Conservation (phyloP, 371 early-diverging fungal genomes). For the Mortierella sp. region DNA sequence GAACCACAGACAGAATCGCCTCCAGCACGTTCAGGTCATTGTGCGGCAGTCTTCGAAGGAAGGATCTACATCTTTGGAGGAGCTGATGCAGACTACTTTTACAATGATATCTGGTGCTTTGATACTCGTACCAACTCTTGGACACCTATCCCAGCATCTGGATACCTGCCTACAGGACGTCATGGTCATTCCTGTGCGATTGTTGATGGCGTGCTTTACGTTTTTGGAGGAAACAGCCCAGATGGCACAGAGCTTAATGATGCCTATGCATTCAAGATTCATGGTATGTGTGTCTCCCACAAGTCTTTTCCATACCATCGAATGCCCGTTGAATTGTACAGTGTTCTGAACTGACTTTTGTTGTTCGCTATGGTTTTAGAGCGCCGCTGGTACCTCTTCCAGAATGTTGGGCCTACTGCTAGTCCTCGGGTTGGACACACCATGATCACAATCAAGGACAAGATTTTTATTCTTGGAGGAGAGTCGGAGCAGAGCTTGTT, state of each 20-base stretch:
- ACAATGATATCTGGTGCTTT: slow-evolving; percentile 84
- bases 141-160: slow-evolving; percentile 73
- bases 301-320: too few species aligned
- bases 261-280: slow-evolving; percentile 79
- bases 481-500: slow-evolving; percentile 62
- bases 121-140: slow-evolving; percentile 71
- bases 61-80: slow-evolving; percentile 82
- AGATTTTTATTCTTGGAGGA: slow-evolving; percentile 78
- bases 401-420: slow-evolving; percentile 79
- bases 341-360: too few species aligned
- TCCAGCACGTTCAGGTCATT: slow-evolving; percentile 69
- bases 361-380: slow-evolving; percentile 47
- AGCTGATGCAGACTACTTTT: slow-evolving; percentile 74
- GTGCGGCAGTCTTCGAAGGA: slow-evolving; percentile 65
- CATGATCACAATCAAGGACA: slow-evolving; percentile 72
- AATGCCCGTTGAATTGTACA: background rate
- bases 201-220: slow-evolving; percentile 78
- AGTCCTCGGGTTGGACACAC: slow-evolving; percentile 74
- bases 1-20: slow-evolving; percentile 68
- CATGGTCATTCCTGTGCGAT: slow-evolving; percentile 76
- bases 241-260: slow-evolving; percentile 75
- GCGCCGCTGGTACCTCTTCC: slow-evolving; percentile 84
- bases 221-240: slow-evolving; percentile 79
- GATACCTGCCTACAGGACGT: slow-evolving; percentile 76
- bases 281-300: too few species aligned